Base-by-base conservation (phyloP, 768 basidiomycete genomes). In the Termitomyces sp. region DNA sequence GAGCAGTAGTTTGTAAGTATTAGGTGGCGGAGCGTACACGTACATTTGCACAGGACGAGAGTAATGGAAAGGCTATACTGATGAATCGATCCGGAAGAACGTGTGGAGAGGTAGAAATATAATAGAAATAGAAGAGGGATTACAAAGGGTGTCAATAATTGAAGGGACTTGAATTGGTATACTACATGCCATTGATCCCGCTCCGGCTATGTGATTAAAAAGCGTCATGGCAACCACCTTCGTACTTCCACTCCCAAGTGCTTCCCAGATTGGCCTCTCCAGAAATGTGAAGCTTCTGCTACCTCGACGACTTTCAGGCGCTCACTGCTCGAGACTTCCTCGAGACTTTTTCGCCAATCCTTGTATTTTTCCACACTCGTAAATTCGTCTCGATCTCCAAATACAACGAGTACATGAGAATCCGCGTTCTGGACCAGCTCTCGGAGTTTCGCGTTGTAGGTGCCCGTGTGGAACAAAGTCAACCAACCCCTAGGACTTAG, bases 311-410 rank as follows among this genome's bases (percentile, higher is more conserved):
- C 68, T 38, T 64, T 62, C 26, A 78, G 19, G 33, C 37, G 53
- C 33, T 61, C 58, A 38, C 59, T 53, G 50, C 48, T 47, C 35
- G 58, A 53, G 42, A 62, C 61, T 21, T 57, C 62, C 51, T 66
- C 56, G 21, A 90, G 72, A 8, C 64, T 65, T 38, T 74, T 63
- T 3, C 66, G 67, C 90, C 89, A 91, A 10, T 63, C 60, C 42
- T 76, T 74, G 62, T 91, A 91, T 31, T 70, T 78, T 14, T 70
- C 70, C 1, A 66, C 68, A 1, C 78, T 69, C 3, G 90, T 91
- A 63, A 91, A 92, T 45, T 91, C 82, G 63, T 93, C 91, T 15
- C 61, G 62, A 60, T 87, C 82, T 0, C 91, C 91, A 57, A 80
- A 84, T 5, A 91, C 60, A 21, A 91, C 60, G 37, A 94, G 75